Percentiles rank a stretch among this genome's conserved stretches.
Conservation (phyloP, 192 early-diverging fungal genomes). For the Coemansia sp. region DNA sequence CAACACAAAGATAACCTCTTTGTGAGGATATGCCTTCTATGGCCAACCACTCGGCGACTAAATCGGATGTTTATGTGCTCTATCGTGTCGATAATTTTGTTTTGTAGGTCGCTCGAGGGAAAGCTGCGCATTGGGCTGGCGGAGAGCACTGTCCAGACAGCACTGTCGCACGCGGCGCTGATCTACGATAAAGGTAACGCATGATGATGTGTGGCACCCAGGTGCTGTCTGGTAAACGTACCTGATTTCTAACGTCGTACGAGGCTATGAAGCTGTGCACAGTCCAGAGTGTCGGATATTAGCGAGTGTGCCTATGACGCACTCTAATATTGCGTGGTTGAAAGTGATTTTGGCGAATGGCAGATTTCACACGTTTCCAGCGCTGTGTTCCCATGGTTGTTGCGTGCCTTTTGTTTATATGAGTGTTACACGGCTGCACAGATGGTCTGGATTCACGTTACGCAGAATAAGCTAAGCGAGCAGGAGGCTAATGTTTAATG, state of each 20-base stretch:
- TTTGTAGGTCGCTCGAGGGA: constrained; percentile 64
- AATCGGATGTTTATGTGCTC: not conserved
- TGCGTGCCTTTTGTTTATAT: not conserved
- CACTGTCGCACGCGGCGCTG: constrained; percentile 83
- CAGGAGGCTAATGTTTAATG: not conserved
- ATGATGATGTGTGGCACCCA: constrained; percentile 23
- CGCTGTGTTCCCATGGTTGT: not conserved
- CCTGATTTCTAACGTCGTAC: not conserved
- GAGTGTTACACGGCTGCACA: not conserved
- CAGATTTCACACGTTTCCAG: not conserved
- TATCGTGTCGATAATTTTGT: not conserved
- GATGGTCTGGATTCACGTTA: not conserved
- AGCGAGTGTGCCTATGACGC: not conserved
- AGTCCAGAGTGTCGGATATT: not conserved
- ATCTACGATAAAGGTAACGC: constrained; percentile 53
- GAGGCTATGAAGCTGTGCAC: not conserved
- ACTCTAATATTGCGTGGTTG: constrained; percentile 5
- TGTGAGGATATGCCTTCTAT: not conserved
- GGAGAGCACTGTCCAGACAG: constrained; percentile 84
- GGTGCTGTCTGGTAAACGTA: not conserved
- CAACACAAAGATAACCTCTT: not conserved
- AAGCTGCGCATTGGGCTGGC: constrained; percentile 96
- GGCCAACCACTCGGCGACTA: not conserved
- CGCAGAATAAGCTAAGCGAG: not conserved
- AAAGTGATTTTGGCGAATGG: constrained; percentile 22